phyloP scores from a whole-genome alignment of 129 eudicot species.

The Flaveria sonorensis region DNA sequence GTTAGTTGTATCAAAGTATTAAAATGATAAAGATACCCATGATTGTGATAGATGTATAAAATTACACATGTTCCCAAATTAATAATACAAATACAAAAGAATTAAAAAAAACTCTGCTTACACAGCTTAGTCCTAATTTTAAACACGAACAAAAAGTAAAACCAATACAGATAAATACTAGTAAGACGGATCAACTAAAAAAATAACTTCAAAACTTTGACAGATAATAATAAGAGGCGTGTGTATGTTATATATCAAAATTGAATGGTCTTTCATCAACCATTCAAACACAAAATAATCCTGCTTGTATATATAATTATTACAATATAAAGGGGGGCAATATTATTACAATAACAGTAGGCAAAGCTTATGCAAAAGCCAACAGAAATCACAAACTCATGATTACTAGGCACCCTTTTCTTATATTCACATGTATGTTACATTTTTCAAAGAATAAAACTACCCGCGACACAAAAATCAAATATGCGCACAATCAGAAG shows the following conservation, averaged over 20 bases:
- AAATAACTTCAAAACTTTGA: not conserved
- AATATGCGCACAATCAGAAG: not conserved
- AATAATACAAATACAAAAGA: not conserved
- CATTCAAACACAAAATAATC: not conserved
- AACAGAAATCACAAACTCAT: slow-evolving; percentile 22
- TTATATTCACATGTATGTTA: slow-evolving; percentile 36
- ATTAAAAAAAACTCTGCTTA: not conserved
- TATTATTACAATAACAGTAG: slow-evolving; percentile 27
- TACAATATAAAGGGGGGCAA: slow-evolving; percentile 15
- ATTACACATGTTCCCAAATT: too few species aligned
- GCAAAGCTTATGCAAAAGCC: slow-evolving; percentile 26
- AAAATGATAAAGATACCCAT: too few species aligned
- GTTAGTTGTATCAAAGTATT: too few species aligned
- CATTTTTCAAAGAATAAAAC: slow-evolving; percentile 33
- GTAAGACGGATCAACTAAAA: too few species aligned
- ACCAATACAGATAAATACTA: not conserved
- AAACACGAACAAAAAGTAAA: not conserved
- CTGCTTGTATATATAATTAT: slow-evolving; percentile 12
- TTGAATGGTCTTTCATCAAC: not conserved
- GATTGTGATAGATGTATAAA: too few species aligned
- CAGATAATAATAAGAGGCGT: not conserved
- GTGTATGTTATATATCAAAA: not conserved
- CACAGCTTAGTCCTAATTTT: too few species aligned
- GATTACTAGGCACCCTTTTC: slow-evolving; percentile 25
- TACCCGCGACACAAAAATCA: not conserved